These are phyloP conservation scores for Chloris gayana DNA, from an alignment of 176 grass and related monocot species.

Conservation along the genomic window DNA sequence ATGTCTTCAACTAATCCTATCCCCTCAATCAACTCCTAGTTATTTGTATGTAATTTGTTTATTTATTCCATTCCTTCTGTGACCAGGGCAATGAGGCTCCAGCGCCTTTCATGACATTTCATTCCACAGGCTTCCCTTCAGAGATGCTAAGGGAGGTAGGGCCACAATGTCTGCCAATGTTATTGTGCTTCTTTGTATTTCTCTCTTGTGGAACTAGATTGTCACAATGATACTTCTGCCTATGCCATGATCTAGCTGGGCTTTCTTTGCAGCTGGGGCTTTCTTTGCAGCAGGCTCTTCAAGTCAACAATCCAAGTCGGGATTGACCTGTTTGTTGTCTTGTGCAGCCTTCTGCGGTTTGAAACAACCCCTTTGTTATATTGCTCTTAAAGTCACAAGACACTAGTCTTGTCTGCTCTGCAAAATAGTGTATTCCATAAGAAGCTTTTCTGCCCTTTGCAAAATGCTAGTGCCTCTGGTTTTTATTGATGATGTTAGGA, in stretches of 20 bases:
- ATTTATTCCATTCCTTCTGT: conserved; percentile 11
- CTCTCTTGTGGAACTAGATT: conserved; percentile 23
- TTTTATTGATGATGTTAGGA: no score
- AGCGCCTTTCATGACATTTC: conserved; percentile 68
- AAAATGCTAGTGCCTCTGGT: neutral
- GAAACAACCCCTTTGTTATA: conserved; percentile 19
- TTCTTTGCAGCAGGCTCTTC: conserved; percentile 39
- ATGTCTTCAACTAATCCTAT: conserved; percentile 36
- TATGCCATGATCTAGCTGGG: conserved; percentile 14
- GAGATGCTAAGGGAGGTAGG: conserved; percentile 83
- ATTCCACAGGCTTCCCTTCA: conserved; percentile 66
- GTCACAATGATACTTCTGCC: conserved; percentile 13
- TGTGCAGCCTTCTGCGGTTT: conserved; percentile 32
- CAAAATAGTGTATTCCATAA: conserved; percentile 11
- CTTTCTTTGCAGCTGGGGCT: conserved; percentile 28
- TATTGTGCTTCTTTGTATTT: neutral
- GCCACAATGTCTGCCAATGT: conserved; percentile 4
- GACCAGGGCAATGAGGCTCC: conserved; percentile 69
- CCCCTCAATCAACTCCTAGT: neutral
- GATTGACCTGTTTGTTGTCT: conserved; percentile 46
- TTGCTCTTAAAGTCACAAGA: conserved; percentile 1
- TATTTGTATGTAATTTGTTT: neutral
- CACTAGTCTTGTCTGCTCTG: neutral
- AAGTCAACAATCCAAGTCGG: conserved; percentile 43
- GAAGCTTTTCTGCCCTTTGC: conserved; percentile 10